phyloP scores from a whole-genome alignment of 176 grass and related monocot genomes.

The Musa acuminata region DNA sequence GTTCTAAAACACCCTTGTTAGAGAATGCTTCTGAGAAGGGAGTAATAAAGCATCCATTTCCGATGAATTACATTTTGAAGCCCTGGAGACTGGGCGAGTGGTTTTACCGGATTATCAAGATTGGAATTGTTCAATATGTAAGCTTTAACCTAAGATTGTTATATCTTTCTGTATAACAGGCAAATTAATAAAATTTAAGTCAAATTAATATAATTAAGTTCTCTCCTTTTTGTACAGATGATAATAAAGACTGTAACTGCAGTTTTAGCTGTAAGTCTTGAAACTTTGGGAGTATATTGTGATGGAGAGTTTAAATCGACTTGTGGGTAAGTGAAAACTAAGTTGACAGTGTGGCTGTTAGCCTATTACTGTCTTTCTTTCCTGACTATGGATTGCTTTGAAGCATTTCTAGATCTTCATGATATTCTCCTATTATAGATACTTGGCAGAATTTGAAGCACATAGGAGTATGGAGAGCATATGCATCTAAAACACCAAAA shows the following conservation, averaged over 20 bases:
- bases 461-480: no score
- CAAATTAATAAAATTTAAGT: conserved; percentile 11
- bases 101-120: conserved; percentile 84
- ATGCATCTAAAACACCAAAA: no score
- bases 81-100: conserved; percentile 69
- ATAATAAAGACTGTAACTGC: conserved; percentile 88
- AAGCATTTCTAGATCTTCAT: no score
- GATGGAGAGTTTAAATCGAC: conserved; percentile 92
- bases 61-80: conserved; percentile 83
- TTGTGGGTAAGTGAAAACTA: conserved; percentile 58
- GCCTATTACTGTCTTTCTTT: not conserved
- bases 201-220: conserved; percentile 9
- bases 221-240: conserved; percentile 39
- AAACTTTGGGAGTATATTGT: conserved; percentile 74
- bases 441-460: no score
- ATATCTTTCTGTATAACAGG: conserved; percentile 9
- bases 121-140: conserved; percentile 93
- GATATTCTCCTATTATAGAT: no score
- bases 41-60: conserved; percentile 77
- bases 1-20: conserved; percentile 35
- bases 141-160: conserved; percentile 20
- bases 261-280: conserved; percentile 78
- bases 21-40: conserved; percentile 51
- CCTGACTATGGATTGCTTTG: not conserved
- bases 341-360: conserved; percentile 3